These are phyloP conservation scores for Moniliophthora roreri DNA, from an alignment of 1,284 basidiomycete genomes.

Conservation along the genomic window DNA sequence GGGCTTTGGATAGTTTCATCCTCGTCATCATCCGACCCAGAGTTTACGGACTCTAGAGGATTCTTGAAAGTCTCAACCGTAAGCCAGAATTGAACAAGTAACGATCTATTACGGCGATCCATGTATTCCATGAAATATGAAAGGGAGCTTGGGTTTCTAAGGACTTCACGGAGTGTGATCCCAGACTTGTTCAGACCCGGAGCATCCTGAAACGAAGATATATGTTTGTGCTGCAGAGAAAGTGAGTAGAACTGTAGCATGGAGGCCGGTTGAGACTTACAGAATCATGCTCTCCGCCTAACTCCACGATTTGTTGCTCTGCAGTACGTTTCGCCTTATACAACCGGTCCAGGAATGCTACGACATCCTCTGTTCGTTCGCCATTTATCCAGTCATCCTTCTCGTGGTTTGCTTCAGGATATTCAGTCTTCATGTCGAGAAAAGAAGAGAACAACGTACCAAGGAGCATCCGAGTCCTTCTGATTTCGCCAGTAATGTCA, in stretches of 20 bases:
- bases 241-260: neutral
- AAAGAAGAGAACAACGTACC: slow-evolving; percentile 41
- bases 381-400: slow-evolving; percentile 85
- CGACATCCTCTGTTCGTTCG: slow-evolving; percentile 79
- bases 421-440: no score
- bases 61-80: slow-evolving; percentile 97
- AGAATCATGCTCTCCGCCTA: slow-evolving; percentile 67
- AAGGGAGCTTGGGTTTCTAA: slow-evolving; percentile 85
- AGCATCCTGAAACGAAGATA: slow-evolving; percentile 36
- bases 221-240: slow-evolving; percentile 23
- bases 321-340: slow-evolving; percentile 86
- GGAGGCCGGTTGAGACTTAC: slow-evolving; percentile 35
- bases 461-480: slow-evolving; percentile 70
- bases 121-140: slow-evolving; percentile 98
- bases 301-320: slow-evolving; percentile 79
- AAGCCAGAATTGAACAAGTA: slow-evolving; percentile 95
- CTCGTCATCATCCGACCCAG: slow-evolving; percentile 66
- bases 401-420: slow-evolving; percentile 82
- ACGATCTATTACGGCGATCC: slow-evolving; percentile 83
- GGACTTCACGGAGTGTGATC: slow-evolving; percentile 68
- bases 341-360: slow-evolving; percentile 85
- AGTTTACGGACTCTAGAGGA: slow-evolving; percentile 84
- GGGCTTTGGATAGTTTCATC: slow-evolving; percentile 62
- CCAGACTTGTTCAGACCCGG: slow-evolving; percentile 33
- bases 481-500: slow-evolving; percentile 85